Evolutionary conservation across 2,329 filamentous ascomycete species (phyloP).

Genomic region (Akanthomyces lecanii): DNA sequence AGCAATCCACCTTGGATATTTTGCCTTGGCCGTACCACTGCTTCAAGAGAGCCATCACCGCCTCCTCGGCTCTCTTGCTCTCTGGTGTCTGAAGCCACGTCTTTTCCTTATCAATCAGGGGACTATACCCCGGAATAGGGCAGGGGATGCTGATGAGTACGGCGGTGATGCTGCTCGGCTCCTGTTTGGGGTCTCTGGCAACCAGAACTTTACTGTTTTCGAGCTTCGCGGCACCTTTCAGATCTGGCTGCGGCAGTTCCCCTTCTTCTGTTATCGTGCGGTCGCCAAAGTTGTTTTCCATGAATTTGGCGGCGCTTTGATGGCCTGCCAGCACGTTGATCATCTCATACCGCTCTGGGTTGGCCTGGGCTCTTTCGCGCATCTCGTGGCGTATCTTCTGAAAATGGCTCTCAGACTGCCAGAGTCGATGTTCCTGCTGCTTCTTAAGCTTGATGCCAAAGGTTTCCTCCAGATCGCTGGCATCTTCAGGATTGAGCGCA

Average conservation of each 20-base stretch:
- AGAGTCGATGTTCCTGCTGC: neutral
- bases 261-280: neutral
- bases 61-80: neutral
- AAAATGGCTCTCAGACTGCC: neutral
- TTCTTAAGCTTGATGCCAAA: neutral
- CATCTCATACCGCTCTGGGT: neutral
- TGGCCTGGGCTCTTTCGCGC: neutral
- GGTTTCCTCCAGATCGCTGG: neutral
- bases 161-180: conserved; percentile 1
- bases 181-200: neutral
- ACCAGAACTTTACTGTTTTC: neutral
- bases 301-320: neutral
- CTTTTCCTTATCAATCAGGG: neutral
- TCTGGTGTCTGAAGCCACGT: conserved; percentile 12
- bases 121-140: neutral
- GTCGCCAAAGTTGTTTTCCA: neutral
- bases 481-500: neutral
- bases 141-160: neutral
- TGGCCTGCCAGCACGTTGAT: neutral
- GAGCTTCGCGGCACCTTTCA: neutral
- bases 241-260: neutral
- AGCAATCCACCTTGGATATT: conserved; percentile 4
- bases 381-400: neutral
- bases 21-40: conserved; percentile 1
- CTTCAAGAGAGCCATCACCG: conserved; percentile 6